Percentiles rank a stretch among this genome's conserved stretches.
phyloP scores from a whole-genome alignment of 2,329 filamentous ascomycete species.

The Colletotrichum abscissum region DNA sequence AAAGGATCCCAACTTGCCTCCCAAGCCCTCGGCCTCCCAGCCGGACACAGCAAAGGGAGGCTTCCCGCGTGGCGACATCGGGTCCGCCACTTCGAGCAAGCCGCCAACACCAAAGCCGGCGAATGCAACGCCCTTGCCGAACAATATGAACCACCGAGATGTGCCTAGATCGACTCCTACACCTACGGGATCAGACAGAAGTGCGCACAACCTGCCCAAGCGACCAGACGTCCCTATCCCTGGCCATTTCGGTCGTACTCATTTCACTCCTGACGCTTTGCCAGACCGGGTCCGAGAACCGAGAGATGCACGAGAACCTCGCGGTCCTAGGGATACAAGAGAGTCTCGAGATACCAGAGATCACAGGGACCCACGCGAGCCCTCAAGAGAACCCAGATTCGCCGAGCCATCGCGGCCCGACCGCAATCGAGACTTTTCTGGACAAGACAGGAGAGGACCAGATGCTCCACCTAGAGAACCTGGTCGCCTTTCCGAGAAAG shows the following conservation, averaged over 20 bases:
- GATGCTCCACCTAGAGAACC: slow-evolving; percentile 50
- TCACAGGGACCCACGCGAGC: slow-evolving; percentile 46
- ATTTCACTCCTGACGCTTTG: slow-evolving; percentile 47
- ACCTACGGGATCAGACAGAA: slow-evolving; percentile 36
- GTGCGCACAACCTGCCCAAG: slow-evolving; percentile 57
- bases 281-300: slow-evolving; percentile 37
- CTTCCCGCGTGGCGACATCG: slow-evolving; percentile 5
- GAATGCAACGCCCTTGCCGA: slow-evolving; percentile 27
- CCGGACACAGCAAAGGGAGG: slow-evolving; percentile 40
- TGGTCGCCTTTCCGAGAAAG: slow-evolving; percentile 51
- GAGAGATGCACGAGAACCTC: slow-evolving; percentile 46
- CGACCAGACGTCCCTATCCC: slow-evolving; percentile 69
- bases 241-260: slow-evolving; percentile 58
- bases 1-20: slow-evolving; percentile 33
- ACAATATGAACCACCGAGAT: slow-evolving; percentile 42
- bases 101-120: slow-evolving; percentile 42
- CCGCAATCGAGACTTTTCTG: slow-evolving; percentile 54
- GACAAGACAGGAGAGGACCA: slow-evolving; percentile 53
- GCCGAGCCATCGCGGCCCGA: slow-evolving; percentile 54
- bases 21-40: slow-evolving; percentile 34
- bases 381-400: slow-evolving; percentile 47
- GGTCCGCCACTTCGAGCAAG: slow-evolving; percentile 38
- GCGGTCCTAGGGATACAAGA: slow-evolving; percentile 44
- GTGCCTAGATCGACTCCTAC: slow-evolving; percentile 47
- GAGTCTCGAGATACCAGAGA: slow-evolving; percentile 38